These are phyloP conservation scores for Aspergillus novofumigatus DNA, from an alignment of 2,329 filamentous ascomycete species.

Conservation along the genomic window DNA sequence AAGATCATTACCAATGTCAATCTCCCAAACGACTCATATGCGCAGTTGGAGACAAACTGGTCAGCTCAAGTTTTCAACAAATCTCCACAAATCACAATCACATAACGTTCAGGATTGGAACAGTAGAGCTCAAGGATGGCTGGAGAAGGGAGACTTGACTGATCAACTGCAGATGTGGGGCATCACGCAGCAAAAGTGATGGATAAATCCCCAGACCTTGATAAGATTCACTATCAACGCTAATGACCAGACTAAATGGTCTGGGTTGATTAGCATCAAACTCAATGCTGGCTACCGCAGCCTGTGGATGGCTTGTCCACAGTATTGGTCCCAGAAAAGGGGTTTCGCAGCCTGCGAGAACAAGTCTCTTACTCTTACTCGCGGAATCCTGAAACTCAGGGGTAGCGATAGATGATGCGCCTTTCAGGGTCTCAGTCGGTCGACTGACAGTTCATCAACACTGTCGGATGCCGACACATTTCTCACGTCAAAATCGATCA, in stretches of 20 bases:
- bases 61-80: background rate
- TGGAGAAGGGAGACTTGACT: slow-evolving; percentile 5
- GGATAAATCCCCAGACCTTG: slow-evolving; percentile 5
- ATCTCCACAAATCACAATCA: background rate
- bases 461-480: background rate
- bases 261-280: background rate
- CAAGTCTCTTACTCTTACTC: background rate
- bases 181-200: background rate
- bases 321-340: background rate
- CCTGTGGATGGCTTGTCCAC: background rate
- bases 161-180: slow-evolving; percentile 11
- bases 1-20: background rate
- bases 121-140: background rate
- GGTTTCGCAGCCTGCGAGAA: background rate
- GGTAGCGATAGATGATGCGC: background rate
- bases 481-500: background rate
- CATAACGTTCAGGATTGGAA: background rate
- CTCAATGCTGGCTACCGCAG: background rate
- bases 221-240: slow-evolving; percentile 6
- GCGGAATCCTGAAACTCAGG: background rate
- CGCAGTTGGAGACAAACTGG: background rate
- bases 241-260: background rate
- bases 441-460: background rate
- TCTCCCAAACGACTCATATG: background rate
- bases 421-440: background rate